These are phyloP conservation scores for Pseudocercospora crystallina DNA, from an alignment of 2,329 filamentous ascomycete species.

Conservation along the genomic window DNA sequence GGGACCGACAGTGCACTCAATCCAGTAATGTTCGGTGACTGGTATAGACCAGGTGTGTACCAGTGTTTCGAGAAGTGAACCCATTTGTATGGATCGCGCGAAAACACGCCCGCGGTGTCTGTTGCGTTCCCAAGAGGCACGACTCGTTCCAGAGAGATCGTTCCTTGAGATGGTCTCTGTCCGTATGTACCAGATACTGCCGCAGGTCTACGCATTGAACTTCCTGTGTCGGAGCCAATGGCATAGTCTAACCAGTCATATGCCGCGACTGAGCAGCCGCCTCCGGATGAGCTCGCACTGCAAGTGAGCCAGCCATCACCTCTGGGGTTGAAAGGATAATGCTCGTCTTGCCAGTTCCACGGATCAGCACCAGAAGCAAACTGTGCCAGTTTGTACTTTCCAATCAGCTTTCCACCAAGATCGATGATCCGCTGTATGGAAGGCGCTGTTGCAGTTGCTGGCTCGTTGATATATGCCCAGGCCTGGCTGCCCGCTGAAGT, in stretches of 20 bases:
- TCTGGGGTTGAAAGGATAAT: conserved; percentile 42
- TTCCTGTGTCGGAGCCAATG: not conserved
- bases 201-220: too few species aligned
- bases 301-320: conserved; percentile 51
- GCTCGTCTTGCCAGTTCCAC: conserved; percentile 37
- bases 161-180: too few species aligned
- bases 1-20: conserved; percentile 38
- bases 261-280: conserved; percentile 37
- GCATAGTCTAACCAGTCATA: conserved; percentile 44
- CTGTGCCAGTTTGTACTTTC: conserved; percentile 40
- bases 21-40: conserved; percentile 39
- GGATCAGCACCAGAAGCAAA: conserved; percentile 26
- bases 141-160: too few species aligned
- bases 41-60: conserved; percentile 22
- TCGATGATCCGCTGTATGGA: conserved; percentile 52
- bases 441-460: conserved; percentile 45
- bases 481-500: conserved; percentile 19
- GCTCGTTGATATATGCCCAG: conserved; percentile 8
- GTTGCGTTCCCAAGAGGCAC: too few species aligned
- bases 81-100: too few species aligned
- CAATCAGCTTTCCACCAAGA: conserved; percentile 53
- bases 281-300: conserved; percentile 41
- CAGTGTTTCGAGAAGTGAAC: too few species aligned
- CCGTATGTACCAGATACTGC: too few species aligned
- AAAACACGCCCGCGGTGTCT: too few species aligned